Evolutionary conservation across 495 filamentous ascomycete species (phyloP), one percentile per base, ranked within the genome.

Genomic region (Xylaria intraflava): DNA sequence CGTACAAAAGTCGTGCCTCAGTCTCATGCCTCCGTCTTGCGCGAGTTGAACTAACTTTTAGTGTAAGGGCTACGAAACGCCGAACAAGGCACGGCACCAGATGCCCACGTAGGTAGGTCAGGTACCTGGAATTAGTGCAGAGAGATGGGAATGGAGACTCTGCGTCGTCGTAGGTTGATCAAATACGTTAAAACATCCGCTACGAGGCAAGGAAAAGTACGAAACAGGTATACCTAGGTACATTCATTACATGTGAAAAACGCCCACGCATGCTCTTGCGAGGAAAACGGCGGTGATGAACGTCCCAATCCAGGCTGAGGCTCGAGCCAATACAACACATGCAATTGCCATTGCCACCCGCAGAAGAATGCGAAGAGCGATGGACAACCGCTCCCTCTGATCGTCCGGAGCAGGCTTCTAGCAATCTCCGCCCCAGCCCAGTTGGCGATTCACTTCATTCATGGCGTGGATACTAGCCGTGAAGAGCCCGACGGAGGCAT

Each of bases 341-440:
- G 22, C 48, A 51, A 5, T 17, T 26, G 23, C 38, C 16, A 16
- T 26, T 27, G 26, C 6, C 16, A 31, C 17, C 8, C 27, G 17
- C 11, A 14, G 38, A n/a, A 42, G n/a, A 7, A 31, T 19, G 0
- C 12, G 12, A 26, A 42, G 26, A 33, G 14, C 11, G 11, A 7
- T 49, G 16, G 26, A 42, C 2, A 12, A 10, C 24, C 1, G 26
- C 10, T 10, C 11, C 27, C 26, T 31, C 2, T 19, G 31, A 11
- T 20, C 22, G 12, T 26, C 39, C 26, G 26, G 35, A 26, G 19
- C 10, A 44, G 46, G 40, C 36, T 47, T 35, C 59, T 67, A 67
- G 16, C 62, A 65, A 39, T 67, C 62, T 20, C 51, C 42, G 30
- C 74, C 73, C 73, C 74, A 77, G 12, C 74, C 74, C 17, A 76